Conservation (phyloP, 352 stramenopile species). For the Pythium phragmitis region DNA sequence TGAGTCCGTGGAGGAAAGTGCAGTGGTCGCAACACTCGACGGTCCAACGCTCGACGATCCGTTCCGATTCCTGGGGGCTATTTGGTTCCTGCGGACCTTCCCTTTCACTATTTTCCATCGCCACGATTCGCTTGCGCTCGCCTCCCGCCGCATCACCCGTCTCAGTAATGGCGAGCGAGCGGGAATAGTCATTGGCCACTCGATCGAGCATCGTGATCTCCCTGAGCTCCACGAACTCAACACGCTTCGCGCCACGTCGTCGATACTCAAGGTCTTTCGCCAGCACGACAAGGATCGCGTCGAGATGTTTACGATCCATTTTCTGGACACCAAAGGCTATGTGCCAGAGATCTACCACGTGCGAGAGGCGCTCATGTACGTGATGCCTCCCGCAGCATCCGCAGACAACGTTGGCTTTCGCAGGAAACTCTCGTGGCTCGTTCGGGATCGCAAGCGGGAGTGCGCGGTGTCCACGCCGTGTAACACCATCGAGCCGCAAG, state of each 20-base stretch:
- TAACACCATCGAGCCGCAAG: constrained; percentile 4
- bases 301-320: constrained; percentile 41
- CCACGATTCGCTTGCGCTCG: constrained; percentile 40
- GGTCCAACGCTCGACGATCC: constrained; percentile 26
- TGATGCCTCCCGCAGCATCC: constrained; percentile 18
- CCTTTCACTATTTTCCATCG: not conserved
- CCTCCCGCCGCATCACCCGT: not conserved
- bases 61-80: constrained; percentile 36
- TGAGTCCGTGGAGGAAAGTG: constrained; percentile 27
- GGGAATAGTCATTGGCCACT: constrained; percentile 46
- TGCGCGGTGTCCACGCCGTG: not conserved
- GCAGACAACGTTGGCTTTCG: constrained; percentile 28
- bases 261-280: constrained; percentile 37
- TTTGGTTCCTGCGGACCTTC: constrained; percentile 16
- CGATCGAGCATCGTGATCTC: constrained; percentile 43
- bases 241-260: constrained; percentile 30
- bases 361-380: constrained; percentile 28
- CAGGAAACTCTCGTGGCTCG: constrained; percentile 45
- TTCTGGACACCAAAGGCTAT: constrained; percentile 24
- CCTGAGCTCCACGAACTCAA: constrained; percentile 32
- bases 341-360: not conserved
- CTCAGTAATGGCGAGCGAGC: constrained; percentile 35
- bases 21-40: constrained; percentile 31
- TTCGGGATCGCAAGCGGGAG: too few species aligned
- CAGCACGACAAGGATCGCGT: constrained; percentile 38